Evolutionary conservation across 441 rosid genomes (phyloP), one percentile per base, ranked within the genome.

Genomic region (Isatis lusitanica): DNA sequence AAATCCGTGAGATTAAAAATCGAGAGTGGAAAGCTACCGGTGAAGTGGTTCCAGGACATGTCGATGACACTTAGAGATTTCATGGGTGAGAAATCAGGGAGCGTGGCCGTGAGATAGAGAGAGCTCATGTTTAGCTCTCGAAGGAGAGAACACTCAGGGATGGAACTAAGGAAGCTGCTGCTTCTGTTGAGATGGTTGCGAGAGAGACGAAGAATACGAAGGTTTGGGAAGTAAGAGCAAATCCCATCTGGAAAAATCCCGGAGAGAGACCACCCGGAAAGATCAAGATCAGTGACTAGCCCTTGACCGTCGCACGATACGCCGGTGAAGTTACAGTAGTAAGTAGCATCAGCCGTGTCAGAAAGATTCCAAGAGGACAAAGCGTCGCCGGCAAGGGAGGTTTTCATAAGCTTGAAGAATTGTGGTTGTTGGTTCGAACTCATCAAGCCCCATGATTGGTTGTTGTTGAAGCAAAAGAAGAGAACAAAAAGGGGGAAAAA

Each of bases 41-140:
- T 83, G 76, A 94, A 94, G 68, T 10, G 68, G 71, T 94, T 94
- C 89, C 83, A 81, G 0, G 99, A 92, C 87, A 94, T 73, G 80
- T 92, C 93, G 39, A 94, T 87, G 47, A 82, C 56, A 75, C 88
- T 81, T 13, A 94, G 76, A 68, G 87, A 85, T 66, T 78, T 79
- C 89, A 94, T 66, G 0, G 75, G 71, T 3, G 98, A 92, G 74
- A 94, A 88, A 78, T 90, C 91, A 8, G 99, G 98, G 58, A 92
- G 79, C 26, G 75, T 73, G 56, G 85, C 89, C 4, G 30, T 70
- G 30, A 88, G 86, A 63, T 52, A 76, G 52, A 90, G 24, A 15
- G 30, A 67, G 68, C 88, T 84, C 83, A 84, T 60, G 60, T 86
- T 81, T 64, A 92, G 84, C 81, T 90, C 90, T 81, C 82, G 92